Evolutionary conservation across 2,329 filamentous ascomycete species (phyloP).

Genomic region (Microsporum canis): DNA sequence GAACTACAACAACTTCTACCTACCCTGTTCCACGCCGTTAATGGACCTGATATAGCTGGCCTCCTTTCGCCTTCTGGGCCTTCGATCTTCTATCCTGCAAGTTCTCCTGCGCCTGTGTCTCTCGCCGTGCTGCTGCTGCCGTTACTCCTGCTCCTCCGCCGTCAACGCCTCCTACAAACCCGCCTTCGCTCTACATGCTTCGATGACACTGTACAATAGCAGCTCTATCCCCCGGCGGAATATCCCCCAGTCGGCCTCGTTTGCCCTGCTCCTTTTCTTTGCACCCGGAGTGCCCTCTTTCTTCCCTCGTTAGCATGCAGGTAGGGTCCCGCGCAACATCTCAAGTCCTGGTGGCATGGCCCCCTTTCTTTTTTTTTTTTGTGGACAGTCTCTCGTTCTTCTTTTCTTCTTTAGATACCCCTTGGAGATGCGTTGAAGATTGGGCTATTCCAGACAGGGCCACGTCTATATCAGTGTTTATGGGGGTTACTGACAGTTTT

Average conservation of each 20-base stretch:
- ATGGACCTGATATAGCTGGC: neutral
- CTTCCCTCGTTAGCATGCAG: conserved; percentile 10
- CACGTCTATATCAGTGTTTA: neutral
- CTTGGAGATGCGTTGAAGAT: neutral
- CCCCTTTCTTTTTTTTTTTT: neutral
- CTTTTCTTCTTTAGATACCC: neutral
- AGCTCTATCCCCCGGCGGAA: conserved; percentile 24
- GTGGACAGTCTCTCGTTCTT: neutral
- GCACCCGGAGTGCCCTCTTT: conserved; percentile 17
- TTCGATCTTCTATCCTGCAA: neutral
- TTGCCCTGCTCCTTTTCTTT: conserved; percentile 19
- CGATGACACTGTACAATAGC: conserved; percentile 28
- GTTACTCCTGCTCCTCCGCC: neutral
- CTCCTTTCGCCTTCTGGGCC: neutral
- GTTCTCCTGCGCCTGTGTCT: neutral
- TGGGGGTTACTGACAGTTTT: neutral
- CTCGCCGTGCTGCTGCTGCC: neutral
- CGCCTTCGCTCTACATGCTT: conserved; percentile 24
- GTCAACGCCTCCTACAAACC: neutral
- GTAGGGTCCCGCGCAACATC: neutral
- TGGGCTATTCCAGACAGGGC: neutral
- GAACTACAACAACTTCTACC: neutral
- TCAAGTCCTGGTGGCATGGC: neutral
- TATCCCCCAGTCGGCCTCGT: conserved; percentile 17
- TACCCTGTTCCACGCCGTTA: neutral